These are phyloP conservation scores for Nectriaceae sp. DNA, from an alignment of 2,329 filamentous ascomycete species.

Conservation along the genomic window DNA sequence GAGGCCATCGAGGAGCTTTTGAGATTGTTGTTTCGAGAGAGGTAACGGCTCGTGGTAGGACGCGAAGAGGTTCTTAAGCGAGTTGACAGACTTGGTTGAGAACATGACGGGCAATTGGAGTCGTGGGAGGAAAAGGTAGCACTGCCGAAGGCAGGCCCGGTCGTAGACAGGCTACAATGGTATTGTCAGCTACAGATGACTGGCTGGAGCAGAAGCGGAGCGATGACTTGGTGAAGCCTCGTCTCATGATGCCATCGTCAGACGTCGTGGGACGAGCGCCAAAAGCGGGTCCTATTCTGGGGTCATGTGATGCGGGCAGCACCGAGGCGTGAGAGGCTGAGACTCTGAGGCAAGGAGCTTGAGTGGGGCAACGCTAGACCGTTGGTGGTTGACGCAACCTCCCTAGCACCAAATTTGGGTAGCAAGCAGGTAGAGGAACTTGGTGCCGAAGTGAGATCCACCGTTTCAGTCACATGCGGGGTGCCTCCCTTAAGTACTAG, in stretches of 20 bases:
- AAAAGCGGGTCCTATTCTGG: slow-evolving; percentile 13
- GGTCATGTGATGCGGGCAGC: slow-evolving; percentile 26
- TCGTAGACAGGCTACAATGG: slow-evolving; percentile 1
- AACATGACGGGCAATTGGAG: slow-evolving; percentile 33
- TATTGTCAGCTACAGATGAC: background rate
- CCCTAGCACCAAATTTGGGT: slow-evolving; percentile 20
- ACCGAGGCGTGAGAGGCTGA: slow-evolving; percentile 3
- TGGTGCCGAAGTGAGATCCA: slow-evolving; percentile 12
- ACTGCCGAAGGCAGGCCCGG: slow-evolving; percentile 15
- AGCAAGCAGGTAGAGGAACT: slow-evolving; percentile 21
- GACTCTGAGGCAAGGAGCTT: slow-evolving; percentile 26
- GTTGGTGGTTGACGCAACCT: slow-evolving; percentile 17
- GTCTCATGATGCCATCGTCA: slow-evolving; percentile 29
- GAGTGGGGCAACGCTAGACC: slow-evolving; percentile 21
- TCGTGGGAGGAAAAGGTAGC: slow-evolving; percentile 34
- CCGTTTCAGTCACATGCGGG: slow-evolving; percentile 2
- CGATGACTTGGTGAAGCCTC: slow-evolving; percentile 3
- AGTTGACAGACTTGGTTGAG: slow-evolving; percentile 39
- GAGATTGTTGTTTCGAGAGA: slow-evolving; percentile 51
- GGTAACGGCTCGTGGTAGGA: slow-evolving; percentile 54
- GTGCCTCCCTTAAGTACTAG: slow-evolving; percentile 13
- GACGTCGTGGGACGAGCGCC: slow-evolving; percentile 18
- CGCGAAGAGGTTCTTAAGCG: slow-evolving; percentile 42
- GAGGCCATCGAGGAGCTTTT: slow-evolving; percentile 56
- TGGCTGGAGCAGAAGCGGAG: background rate